A percentile compares a stretch with the other conserved stretches of the same genome.
phyloP scores from a whole-genome alignment of 495 filamentous ascomycete species.

The Pyronema domesticum region DNA sequence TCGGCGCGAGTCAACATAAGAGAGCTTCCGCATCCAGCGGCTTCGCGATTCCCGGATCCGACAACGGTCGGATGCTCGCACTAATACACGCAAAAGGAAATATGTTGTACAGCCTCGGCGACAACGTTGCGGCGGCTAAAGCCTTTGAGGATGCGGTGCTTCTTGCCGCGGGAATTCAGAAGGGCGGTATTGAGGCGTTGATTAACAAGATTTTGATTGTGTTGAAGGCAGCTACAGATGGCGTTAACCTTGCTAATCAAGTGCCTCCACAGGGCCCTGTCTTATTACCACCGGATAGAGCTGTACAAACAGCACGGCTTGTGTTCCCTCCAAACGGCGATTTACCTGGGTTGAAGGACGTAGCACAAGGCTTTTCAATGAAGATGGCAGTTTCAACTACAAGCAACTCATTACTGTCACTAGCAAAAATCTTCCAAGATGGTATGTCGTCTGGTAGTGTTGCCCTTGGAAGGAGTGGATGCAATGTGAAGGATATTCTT shows the following conservation, averaged over 20 bases:
- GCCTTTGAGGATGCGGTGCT: slow-evolving; percentile 93
- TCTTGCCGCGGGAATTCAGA: slow-evolving; percentile 59
- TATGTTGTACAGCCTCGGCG: slow-evolving; percentile 83
- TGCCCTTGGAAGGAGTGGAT: slow-evolving; percentile 39
- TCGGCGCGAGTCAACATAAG: slow-evolving; percentile 15
- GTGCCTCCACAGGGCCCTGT: slow-evolving; percentile 40
- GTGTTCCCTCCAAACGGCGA: slow-evolving; percentile 63
- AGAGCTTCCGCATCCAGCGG: slow-evolving; percentile 46
- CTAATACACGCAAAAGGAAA: slow-evolving; percentile 94
- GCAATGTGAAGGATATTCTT: slow-evolving; percentile 79
- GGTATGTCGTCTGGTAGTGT: slow-evolving; percentile 70
- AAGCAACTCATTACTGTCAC: slow-evolving; percentile 83
- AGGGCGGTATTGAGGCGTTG: slow-evolving; percentile 56
- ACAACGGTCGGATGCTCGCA: slow-evolving; percentile 85
- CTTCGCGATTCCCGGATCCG: slow-evolving; percentile 67
- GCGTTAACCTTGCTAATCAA: slow-evolving; percentile 15
- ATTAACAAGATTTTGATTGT: slow-evolving; percentile 67
- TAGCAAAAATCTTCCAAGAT: slow-evolving; percentile 98
- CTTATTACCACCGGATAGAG: slow-evolving; percentile 65
- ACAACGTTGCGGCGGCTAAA: slow-evolving; percentile 64
- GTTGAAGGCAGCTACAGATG: slow-evolving; percentile 33
- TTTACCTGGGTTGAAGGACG: slow-evolving; percentile 64
- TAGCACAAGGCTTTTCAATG: slow-evolving; percentile 52
- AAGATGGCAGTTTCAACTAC: slow-evolving; percentile 81
- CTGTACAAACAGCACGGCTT: slow-evolving; percentile 63